phyloP scores from a whole-genome alignment of 257 asterid genomes.

The Prunella vulgaris region DNA sequence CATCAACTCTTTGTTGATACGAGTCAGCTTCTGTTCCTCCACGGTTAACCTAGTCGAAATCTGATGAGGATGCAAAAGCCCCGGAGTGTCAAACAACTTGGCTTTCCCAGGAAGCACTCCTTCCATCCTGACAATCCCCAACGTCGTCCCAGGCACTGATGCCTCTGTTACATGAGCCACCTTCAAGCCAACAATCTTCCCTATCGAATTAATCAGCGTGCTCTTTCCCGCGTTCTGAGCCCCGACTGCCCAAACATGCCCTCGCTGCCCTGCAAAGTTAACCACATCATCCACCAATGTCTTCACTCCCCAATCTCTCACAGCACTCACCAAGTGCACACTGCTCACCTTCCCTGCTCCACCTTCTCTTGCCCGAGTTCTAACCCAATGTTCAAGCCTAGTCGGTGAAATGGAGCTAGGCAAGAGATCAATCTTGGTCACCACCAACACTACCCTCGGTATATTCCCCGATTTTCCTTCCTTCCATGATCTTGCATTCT shows the following conservation, averaged over 20 bases:
- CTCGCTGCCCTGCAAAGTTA: constrained; percentile 66
- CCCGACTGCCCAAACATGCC: constrained; percentile 90
- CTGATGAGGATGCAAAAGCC: constrained; percentile 90
- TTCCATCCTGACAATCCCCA: constrained; percentile 84
- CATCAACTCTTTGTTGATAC: constrained; percentile 64
- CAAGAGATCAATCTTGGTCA: constrained; percentile 80
- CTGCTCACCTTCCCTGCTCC: constrained; percentile 65
- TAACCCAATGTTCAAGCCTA: constrained; percentile 80
- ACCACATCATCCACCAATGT: constrained; percentile 75
- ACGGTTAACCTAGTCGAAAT: constrained; percentile 64
- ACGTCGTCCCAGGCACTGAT: constrained; percentile 79
- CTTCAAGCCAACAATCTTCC: constrained; percentile 54
- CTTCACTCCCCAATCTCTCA: constrained; percentile 83
- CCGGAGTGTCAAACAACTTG: constrained; percentile 85
- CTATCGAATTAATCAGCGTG: constrained; percentile 70
- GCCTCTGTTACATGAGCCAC: constrained; percentile 81
- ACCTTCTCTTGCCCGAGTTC: constrained; percentile 73
- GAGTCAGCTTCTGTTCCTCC: constrained; percentile 66
- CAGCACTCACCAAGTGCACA: constrained; percentile 83
- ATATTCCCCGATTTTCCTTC: constrained; percentile 84
- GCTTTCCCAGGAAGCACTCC: constrained; percentile 89
- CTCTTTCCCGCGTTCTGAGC: constrained; percentile 95
- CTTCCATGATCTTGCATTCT: constrained; percentile 67
- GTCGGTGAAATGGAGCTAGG: constrained; percentile 81
- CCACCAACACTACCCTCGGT: constrained; percentile 70